phyloP scores from a whole-genome alignment of 768 basidiomycete genomes.

The Chalciporus chontae region DNA sequence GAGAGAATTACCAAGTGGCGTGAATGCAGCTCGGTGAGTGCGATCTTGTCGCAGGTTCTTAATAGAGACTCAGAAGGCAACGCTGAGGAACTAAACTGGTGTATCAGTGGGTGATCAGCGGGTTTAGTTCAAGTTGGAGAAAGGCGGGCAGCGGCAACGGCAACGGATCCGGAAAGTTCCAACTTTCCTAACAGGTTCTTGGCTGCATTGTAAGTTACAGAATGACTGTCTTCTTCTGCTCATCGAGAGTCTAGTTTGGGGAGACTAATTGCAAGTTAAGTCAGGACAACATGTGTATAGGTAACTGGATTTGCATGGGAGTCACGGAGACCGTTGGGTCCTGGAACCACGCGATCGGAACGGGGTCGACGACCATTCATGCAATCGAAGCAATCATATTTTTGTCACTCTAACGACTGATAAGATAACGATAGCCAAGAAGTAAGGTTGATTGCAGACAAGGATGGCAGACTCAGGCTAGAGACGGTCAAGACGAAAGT shows the following conservation, averaged over 20 bases:
- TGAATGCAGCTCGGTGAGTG: conserved; percentile 11
- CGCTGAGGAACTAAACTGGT: conserved; percentile 18
- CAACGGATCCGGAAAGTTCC: conserved; percentile 9
- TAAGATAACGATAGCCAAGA: conserved; percentile 14
- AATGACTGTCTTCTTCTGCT: too few relatives aligned
- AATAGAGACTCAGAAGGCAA: background rate
- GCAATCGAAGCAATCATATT: conserved; percentile 20
- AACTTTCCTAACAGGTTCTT: conserved; percentile 13
- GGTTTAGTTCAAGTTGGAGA: conserved; percentile 24
- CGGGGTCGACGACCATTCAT: conserved; percentile 8
- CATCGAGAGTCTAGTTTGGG: too few relatives aligned
- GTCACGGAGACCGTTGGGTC: conserved; percentile 1
- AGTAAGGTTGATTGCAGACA: conserved; percentile 14
- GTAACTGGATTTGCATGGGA: conserved; percentile 26
- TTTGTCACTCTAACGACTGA: conserved; percentile 14
- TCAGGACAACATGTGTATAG: conserved; percentile 1
- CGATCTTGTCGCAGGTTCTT: conserved; percentile 25
- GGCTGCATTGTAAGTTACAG: background rate
- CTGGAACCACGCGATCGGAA: conserved; percentile 3
- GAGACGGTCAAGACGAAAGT: conserved; percentile 10
- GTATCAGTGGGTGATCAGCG: conserved; percentile 31
- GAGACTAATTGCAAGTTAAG: too few relatives aligned
- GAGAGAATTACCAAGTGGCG: conserved; percentile 11
- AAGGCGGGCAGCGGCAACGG: conserved; percentile 22
- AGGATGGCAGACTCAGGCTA: conserved; percentile 22